These are phyloP conservation scores for Skeletonema menzelii DNA, from an alignment of 108 stramenopile species.

Conservation along the genomic window DNA sequence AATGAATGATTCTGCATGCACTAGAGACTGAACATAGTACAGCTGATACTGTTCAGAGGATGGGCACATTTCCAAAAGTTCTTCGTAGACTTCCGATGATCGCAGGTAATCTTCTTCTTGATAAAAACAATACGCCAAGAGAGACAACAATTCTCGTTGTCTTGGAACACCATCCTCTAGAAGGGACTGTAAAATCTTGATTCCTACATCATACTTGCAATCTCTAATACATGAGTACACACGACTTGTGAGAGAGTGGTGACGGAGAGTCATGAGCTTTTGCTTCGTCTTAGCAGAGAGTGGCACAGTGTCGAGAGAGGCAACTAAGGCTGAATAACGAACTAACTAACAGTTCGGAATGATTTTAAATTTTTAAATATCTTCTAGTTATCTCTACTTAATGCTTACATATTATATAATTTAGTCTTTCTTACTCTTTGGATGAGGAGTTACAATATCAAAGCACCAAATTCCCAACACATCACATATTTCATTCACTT, in stretches of 20 bases:
- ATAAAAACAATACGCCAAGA: constrained; percentile 89
- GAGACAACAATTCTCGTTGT: constrained; percentile 70
- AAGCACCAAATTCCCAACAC: constrained; percentile 86
- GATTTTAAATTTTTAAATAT: too few relatives aligned
- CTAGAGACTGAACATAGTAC: constrained; percentile 82
- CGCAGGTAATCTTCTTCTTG: constrained; percentile 56
- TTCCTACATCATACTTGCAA: constrained; percentile 21
- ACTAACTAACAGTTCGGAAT: too few relatives aligned
- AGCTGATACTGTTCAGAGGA: constrained; percentile 80
- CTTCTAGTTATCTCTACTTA: too few relatives aligned
- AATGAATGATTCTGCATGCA: constrained; percentile 60
- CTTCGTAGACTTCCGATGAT: constrained; percentile 73
- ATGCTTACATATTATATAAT: too few relatives aligned
- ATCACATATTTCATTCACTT: constrained; percentile 74
- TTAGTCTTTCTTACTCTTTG: constrained; percentile 11
- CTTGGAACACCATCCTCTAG: constrained; percentile 65
- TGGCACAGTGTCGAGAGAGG: too few relatives aligned
- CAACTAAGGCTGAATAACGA: too few relatives aligned
- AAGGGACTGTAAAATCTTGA: constrained; percentile 29
- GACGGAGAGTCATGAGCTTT: neutral
- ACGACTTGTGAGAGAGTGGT: constrained; percentile 22
- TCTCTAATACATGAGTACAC: constrained; percentile 39
- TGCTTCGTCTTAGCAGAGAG: too few relatives aligned
- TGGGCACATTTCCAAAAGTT: constrained; percentile 72
- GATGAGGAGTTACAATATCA: constrained; percentile 65